Base-by-base conservation (phyloP, 352 stramenopile species). In the Phytophthora idaei region DNA sequence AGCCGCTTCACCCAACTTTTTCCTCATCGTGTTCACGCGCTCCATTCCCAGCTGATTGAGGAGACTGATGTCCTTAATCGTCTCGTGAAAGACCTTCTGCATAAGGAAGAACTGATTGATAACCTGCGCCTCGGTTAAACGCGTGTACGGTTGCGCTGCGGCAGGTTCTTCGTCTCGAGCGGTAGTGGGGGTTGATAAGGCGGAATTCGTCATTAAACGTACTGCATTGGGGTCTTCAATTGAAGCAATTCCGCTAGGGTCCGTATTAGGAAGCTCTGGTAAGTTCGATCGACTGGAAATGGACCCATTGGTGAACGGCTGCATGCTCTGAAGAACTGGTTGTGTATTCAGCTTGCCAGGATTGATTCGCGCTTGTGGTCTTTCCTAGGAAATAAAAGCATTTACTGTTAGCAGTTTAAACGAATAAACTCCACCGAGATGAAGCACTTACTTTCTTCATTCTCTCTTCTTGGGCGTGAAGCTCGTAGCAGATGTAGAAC, bases 401-500 rank as follows among this genome's bases (percentile, higher is more conserved):
- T 42, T 21, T 42, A 42, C 7, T 39, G 32, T 29, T 47, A 28
- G 15, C 14, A 28, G 3, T 11, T 27, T 37, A 39, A 49, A 37
- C 11, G 6, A 49, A 49, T 25, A 12, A 28, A 15, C 1, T 15
- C 1, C 27, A 27, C n/a, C 1, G 6, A 42, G 6, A 15, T 14
- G 11, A 27, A 2, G 12, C 14, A 21, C 56, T 48, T 61, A 83
- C 75, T 55, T 29, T 57, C 25, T 66, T 69, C 2, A 67, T 58
- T 29, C 62, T 64, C 32, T 85, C 67, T 42, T 85, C 70, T 27
- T 70, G 62, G 1, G 81, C 57, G 46, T 80, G 66, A 2, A 76
- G 50, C 36, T 85, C 76, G 37, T 92, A 92, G 58, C 75, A 88
- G 8, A 78, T 56, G 71, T 89, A 88, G 60, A 90, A 90, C 45